These are phyloP conservation scores for Cutaneotrichosporon sp. DNA, from an alignment of 1,284 basidiomycete genomes.

Conservation along the genomic window DNA sequence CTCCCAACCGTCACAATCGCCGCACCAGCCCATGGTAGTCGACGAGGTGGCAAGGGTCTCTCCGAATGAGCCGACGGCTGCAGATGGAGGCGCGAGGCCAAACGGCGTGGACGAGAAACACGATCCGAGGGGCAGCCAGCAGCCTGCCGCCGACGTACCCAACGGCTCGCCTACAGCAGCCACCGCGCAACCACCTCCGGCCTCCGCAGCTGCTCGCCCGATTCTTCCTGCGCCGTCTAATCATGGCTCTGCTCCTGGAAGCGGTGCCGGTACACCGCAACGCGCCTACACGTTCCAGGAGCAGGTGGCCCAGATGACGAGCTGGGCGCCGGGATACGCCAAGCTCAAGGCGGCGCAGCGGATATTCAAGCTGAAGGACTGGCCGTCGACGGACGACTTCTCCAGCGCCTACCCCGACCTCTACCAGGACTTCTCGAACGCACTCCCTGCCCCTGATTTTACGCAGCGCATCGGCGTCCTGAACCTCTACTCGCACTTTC, in stretches of 20 bases:
- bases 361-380: conserved; percentile 61
- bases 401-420: conserved; percentile 77
- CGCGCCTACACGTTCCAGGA: conserved; percentile 40
- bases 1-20: neutral
- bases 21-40: neutral
- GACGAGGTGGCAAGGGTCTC: neutral
- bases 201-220: neutral
- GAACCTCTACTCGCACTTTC: conserved; percentile 77
- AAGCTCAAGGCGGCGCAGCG: conserved; percentile 68
- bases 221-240: neutral
- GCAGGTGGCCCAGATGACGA: conserved; percentile 55
- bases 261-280: neutral
- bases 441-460: conserved; percentile 83
- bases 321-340: conserved; percentile 28
- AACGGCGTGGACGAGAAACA: neutral
- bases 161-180: neutral
- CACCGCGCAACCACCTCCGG: neutral
- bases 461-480: conserved; percentile 82
- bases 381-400: conserved; percentile 86
- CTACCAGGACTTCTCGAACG: conserved; percentile 80
- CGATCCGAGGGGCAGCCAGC: neutral
- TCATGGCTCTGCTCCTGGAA: neutral
- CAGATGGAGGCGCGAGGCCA: neutral
- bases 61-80: neutral
- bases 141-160: neutral